Evolutionary conservation across 768 basidiomycete genomes (phyloP).

Genomic region (Kondoa malvinella): DNA sequence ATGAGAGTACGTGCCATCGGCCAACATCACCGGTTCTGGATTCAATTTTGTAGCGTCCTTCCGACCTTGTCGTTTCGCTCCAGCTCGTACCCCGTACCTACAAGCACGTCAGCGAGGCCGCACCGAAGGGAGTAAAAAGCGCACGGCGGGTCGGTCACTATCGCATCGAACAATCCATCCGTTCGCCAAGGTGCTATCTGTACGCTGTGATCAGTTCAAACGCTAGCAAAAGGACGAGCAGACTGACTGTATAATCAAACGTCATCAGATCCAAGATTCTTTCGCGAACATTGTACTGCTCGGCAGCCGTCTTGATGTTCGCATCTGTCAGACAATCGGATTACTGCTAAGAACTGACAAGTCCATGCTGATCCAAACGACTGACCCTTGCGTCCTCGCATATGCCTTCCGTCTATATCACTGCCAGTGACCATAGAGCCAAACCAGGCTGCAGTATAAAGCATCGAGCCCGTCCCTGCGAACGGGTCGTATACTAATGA

Average conservation of each 20-base stretch:
- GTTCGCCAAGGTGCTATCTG: slow-evolving; percentile 57
- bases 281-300: slow-evolving; percentile 58
- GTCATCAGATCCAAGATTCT: slow-evolving; percentile 69
- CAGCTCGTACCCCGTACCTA: slow-evolving; percentile 60
- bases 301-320: slow-evolving; percentile 14
- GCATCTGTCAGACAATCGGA: background rate
- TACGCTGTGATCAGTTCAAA: too few relatives aligned
- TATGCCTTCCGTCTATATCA: slow-evolving; percentile 91
- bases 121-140: slow-evolving; percentile 4
- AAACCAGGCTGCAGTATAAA: slow-evolving; percentile 58
- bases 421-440: slow-evolving; percentile 76
- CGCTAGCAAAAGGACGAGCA: background rate
- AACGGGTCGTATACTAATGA: slow-evolving; percentile 92
- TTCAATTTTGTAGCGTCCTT: slow-evolving; percentile 24
- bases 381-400: slow-evolving; percentile 41
- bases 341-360: too few relatives aligned
- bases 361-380: too few relatives aligned
- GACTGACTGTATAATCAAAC: slow-evolving; percentile 64
- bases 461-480: slow-evolving; percentile 33
- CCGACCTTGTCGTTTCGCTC: slow-evolving; percentile 35
- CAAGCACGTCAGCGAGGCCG: slow-evolving; percentile 27
- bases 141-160: slow-evolving; percentile 17
- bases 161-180: slow-evolving; percentile 74
- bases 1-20: slow-evolving; percentile 32
- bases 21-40: slow-evolving; percentile 29